Evolutionary conservation across 2,329 filamentous ascomycete species (phyloP), one percentile per base, ranked within the genome.

Genomic region (Exophiala dermatitidis): DNA sequence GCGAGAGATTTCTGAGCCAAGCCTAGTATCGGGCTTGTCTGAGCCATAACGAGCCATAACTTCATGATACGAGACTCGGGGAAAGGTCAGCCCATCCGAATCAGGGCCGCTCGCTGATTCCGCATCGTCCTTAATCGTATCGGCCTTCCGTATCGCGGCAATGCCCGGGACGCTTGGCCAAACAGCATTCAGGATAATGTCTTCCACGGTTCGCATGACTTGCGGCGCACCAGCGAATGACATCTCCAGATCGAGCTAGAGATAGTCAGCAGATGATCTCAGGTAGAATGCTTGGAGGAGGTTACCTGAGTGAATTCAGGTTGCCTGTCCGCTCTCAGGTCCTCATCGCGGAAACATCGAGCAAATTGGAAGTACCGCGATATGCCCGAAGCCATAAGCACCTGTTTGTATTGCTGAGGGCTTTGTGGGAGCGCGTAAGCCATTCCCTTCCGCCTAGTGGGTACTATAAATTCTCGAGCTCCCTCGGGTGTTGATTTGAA

Each of bases 401-500:
- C 88, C 72, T 98, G 93, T 72, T 98, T 98, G 68, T 97, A 98
- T 69, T 98, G 93, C 68, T 98, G 93, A 0, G 93, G 93, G 60
- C 91, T 97, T 68, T 98, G 94, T 0, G 90, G 90, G 19, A 98
- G 74, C 5, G 93, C 93, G 69, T 97, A 98, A 2, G 88, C 90
- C 56, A 83, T 74, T 0, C 88, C 89, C 1, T 77, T 77, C 34
- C 78, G 80, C 30, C 93, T 78, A 0, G 90, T 95, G 0, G 93
- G 93, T 3, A 98, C 91, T 4, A 98, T 70, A 58, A 98, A 98
- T 68, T 98, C 93, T 46, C 91, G 79, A 1, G 93, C 94, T 0
- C 93, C 93, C 72, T 98, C 93, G 0, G 93, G 89, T 0, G 93
- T 98, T 0, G 93, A 96, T 69, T 97, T 98, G 79, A 98, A 98